phyloP scores from a whole-genome alignment of 768 basidiomycete species.

The Calocera viscosa region DNA sequence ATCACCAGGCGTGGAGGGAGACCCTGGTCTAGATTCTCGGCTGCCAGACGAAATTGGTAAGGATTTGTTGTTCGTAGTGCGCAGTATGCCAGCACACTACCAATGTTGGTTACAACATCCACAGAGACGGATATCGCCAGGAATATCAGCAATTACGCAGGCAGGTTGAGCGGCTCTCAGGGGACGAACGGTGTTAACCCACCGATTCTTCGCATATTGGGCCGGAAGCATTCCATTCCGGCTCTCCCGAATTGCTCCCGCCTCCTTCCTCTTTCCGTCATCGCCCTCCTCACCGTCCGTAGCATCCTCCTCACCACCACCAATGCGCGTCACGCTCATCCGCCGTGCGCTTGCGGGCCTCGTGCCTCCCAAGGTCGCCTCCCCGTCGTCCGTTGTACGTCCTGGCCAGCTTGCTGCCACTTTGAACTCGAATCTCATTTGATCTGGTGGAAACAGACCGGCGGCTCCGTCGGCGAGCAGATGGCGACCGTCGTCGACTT shows the following conservation, averaged over 20 bases:
- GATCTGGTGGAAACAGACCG: conserved; percentile 21
- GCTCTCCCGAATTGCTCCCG: background rate
- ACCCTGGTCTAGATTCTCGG: no score
- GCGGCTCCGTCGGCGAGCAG: conserved; percentile 59
- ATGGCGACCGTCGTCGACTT: conserved; percentile 82
- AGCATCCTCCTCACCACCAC: conserved; percentile 9
- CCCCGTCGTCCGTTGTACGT: conserved; percentile 74
- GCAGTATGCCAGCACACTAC: no score
- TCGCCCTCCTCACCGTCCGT: background rate
- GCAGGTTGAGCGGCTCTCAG: no score
- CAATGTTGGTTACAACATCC: no score
- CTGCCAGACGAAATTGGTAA: no score
- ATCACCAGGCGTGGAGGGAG: no score
- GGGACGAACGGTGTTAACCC: no score
- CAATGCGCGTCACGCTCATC: conserved; percentile 71
- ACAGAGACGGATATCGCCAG: no score
- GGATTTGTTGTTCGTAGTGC: no score
- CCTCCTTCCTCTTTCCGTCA: conserved; percentile 2
- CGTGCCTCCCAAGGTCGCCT: conserved; percentile 91
- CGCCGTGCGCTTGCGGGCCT: conserved; percentile 74
- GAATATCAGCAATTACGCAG: no score
- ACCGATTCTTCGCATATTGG: background rate
- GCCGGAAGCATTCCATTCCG: background rate
- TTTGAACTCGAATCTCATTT: background rate
- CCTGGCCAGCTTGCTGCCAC: background rate